phyloP scores from a whole-genome alignment of 768 basidiomycete genomes.

The Sutorius australiensis region DNA sequence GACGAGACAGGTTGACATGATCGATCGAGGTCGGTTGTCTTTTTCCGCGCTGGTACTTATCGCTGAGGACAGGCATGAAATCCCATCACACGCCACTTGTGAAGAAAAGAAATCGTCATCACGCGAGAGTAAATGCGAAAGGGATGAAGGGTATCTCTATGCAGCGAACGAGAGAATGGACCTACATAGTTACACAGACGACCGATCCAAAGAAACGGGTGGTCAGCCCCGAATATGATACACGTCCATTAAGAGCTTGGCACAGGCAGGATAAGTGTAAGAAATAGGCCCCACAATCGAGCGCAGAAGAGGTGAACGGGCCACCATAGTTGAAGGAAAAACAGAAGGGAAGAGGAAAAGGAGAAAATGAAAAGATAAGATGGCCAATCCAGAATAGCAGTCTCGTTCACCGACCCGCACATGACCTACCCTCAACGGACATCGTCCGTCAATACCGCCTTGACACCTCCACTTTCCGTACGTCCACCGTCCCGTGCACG shows the following conservation, averaged over 20 bases:
- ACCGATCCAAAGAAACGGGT: conserved; percentile 8
- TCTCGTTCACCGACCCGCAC: conserved; percentile 7
- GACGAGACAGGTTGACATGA: conserved; percentile 2
- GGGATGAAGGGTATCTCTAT: conserved; percentile 28
- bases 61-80: too few relatives aligned
- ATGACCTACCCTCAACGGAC: conserved; percentile 14
- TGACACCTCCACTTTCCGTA: conserved; percentile 85
- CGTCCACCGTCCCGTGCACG: conserved; percentile 76
- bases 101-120: background rate
- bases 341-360: background rate
- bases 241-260: conserved; percentile 19
- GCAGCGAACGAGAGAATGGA: conserved; percentile 5
- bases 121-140: background rate
- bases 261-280: conserved; percentile 11
- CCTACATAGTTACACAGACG: conserved; percentile 26
- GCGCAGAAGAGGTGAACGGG: conserved; percentile 6
- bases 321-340: conserved; percentile 9
- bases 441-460: conserved; percentile 56
- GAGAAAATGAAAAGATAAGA: background rate
- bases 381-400: conserved; percentile 9
- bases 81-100: background rate
- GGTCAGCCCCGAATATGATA: conserved; percentile 12
- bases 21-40: background rate
- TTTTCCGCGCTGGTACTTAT: background rate
- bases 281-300: conserved; percentile 8